These are phyloP conservation scores for Candida vartiovaarae DNA, from an alignment of 805 yeast genomes.

Conservation along the genomic window DNA sequence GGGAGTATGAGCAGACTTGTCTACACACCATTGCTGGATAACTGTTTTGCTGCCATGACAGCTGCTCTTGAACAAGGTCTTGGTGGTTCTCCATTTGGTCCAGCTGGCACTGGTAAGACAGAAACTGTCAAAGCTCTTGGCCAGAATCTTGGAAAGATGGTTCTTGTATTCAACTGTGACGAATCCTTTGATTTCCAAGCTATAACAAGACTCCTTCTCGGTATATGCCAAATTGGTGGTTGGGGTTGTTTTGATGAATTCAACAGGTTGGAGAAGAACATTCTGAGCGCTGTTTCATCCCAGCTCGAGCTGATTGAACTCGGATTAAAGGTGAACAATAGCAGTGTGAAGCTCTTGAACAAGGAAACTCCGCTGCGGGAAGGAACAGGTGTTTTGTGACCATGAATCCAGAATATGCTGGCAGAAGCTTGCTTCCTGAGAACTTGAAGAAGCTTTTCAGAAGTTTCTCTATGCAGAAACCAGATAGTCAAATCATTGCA, in stretches of 20 bases:
- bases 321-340: conserved; percentile 30
- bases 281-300: conserved; percentile 79
- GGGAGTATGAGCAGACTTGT: conserved; percentile 73
- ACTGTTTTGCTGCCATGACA: conserved; percentile 60
- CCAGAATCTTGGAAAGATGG: conserved; percentile 69
- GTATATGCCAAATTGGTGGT: conserved; percentile 76
- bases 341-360: conserved; percentile 35
- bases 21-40: conserved; percentile 62
- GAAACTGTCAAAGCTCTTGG: conserved; percentile 86
- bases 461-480: conserved; percentile 62
- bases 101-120: conserved; percentile 97
- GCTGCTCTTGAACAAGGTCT: conserved; percentile 64
- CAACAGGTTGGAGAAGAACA: conserved; percentile 64
- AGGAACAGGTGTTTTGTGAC: conserved; percentile 73
- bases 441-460: conserved; percentile 76
- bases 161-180: conserved; percentile 85
- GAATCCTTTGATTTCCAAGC: conserved; percentile 78
- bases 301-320: conserved; percentile 66
- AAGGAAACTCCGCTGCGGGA: conserved; percentile 31
- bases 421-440: conserved; percentile 78
- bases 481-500: conserved; percentile 64
- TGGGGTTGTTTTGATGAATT: conserved; percentile 98
- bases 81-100: conserved; percentile 94
- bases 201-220: conserved; percentile 68
- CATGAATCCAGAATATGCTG: conserved; percentile 85